Base-by-base conservation (phyloP, 768 basidiomycete species). In the Hebeloma cylindrosporum region DNA sequence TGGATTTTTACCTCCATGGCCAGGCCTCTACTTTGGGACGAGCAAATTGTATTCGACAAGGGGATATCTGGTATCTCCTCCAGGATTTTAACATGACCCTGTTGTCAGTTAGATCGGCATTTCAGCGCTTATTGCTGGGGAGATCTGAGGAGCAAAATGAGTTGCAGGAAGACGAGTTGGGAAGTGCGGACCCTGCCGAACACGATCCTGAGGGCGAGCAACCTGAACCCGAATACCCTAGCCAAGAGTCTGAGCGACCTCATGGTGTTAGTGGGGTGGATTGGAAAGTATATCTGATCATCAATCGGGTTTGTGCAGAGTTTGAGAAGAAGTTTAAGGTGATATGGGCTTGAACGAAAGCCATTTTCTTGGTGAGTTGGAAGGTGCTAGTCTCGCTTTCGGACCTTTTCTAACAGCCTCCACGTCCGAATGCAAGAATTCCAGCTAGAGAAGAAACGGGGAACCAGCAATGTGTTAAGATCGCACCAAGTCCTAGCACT, bases 1-100 rank as follows among this genome's bases (percentile, higher is more conserved):
- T 77, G 33, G 86, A 88, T 55, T 88, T 85, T 62, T 85, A 76
- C 56, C 72, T 59, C 0, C 86, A 88, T 45, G 86, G 85, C 0
- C 81, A 82, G 55, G 63, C 67, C 5, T 56, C 61, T 2, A 66
- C 78, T 1, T 59, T 85, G 25, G 67, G 65, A 8, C 50, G 50
- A 0, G 79, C 80, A 4, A 85, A 85, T 39, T 78, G 72, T 1
- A 80, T 85, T 31, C 64, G 82, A n/a, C 58, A 63, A 4, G 80
- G 80, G 7, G 82, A 85, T 18, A 48, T 84, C n/a, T 85, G 83
- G 82, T 84, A 75, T 59, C 50, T 74, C 5, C 66, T 86, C 21
- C 64, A 85, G 51, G 80, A 82, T 32, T 85, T 85, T 57, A 51
- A 52, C 10, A 56, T 84, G 52, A 70, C 74, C 5, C 52, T 86